Evolutionary conservation across 805 yeast species (phyloP), one percentile per base, ranked within the genome.

Genomic region (Monosporozyma siamensis): DNA sequence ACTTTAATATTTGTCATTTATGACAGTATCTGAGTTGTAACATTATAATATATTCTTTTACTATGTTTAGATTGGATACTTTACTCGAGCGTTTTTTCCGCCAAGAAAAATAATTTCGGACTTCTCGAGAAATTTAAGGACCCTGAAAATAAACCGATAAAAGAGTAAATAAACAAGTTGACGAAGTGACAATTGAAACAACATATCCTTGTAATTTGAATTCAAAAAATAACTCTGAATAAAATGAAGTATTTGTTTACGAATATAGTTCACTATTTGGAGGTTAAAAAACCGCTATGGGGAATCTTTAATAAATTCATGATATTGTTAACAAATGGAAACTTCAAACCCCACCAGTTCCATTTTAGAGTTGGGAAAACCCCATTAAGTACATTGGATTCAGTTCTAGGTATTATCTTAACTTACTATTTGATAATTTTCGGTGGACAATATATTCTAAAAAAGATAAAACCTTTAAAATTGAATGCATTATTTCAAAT

Each of bases 351-450:
- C 7, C 46, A 51, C 24, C 72, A 79, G 38, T 89, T 89, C 60
- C 66, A 71, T 53, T 89, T 85, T 59, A 66, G 74, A 38, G 74
- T 76, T 54, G 77, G 78, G 54, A 58, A 75, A 47, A 75, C 88
- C 1, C 81, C 84, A 42, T 61, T 88, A 54, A 83, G 83, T 43
- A 77, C 77, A 49, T 72, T 78, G 32, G 66, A 65, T 44, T 77
- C 75, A 43, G 89, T 81, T 9, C 57, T 72, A 20, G 59, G 63
- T 8, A 77, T 74, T 41, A 81, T 88, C 49, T 67, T 71, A 22
- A 56, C 72, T 12, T 90, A 90, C 70, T 90, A 90, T 59, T 59
- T 78, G 32, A 72, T 84, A 35, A 82, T 90, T 46, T 86, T 88
- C 59, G 94, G 96, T 47, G 96, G 96, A 44, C 80, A 87, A 56